Evolutionary conservation across 1,284 basidiomycete genomes (phyloP).

Genomic region (Waitea zeae): DNA sequence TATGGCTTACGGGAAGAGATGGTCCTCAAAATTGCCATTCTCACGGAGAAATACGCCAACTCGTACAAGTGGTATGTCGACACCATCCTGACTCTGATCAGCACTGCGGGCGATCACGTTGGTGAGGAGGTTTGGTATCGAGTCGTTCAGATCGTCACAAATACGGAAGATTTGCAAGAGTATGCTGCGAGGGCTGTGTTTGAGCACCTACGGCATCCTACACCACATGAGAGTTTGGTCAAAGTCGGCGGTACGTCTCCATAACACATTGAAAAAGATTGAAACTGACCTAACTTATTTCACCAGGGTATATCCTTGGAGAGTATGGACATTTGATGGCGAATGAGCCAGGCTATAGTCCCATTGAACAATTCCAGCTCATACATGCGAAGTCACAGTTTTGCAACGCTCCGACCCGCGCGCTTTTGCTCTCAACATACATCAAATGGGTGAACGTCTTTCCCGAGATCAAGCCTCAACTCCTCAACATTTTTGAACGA

Average conservation of each 20-base stretch:
- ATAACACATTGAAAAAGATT: background rate
- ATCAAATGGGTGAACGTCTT: constrained; percentile 99
- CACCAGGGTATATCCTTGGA: constrained; percentile 90
- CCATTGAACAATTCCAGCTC: constrained; percentile 88
- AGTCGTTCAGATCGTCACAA: constrained; percentile 95
- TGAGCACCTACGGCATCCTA: constrained; percentile 74
- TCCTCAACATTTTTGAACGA: constrained; percentile 92
- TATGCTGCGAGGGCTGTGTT: constrained; percentile 94
- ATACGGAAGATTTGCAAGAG: constrained; percentile 90
- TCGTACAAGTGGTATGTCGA: constrained; percentile 96
- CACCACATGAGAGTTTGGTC: constrained; percentile 93
- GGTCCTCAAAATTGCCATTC: constrained; percentile 96
- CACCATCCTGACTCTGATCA: constrained; percentile 89
- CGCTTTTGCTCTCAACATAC: constrained; percentile 90
- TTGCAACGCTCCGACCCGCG: constrained; percentile 84
- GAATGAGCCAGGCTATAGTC: constrained; percentile 85
- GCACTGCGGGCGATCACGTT: constrained; percentile 93
- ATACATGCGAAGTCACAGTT: constrained; percentile 93
- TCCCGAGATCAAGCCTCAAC: constrained; percentile 92
- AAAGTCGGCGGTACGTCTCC: constrained; percentile 73
- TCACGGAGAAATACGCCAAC: constrained; percentile 94
- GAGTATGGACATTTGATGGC: constrained; percentile 97
- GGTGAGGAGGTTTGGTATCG: constrained; percentile 99
- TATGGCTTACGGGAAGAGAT: constrained; percentile 94
- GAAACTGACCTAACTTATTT: constrained; percentile 4